Conservation (phyloP, 768 basidiomycete species). For the Pilatotrama ljubarskyi region DNA sequence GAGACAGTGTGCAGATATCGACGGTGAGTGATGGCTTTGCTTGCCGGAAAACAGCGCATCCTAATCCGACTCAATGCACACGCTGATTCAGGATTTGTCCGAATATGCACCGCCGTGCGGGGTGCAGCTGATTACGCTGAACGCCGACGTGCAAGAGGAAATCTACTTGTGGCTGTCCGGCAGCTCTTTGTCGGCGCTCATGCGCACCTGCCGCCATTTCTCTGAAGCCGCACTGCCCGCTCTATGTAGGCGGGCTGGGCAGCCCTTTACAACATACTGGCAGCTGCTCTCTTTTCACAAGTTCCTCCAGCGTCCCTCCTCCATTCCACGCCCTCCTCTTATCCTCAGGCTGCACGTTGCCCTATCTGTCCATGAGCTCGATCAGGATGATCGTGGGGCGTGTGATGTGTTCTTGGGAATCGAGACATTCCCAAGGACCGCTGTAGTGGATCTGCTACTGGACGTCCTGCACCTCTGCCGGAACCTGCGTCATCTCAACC, state of each 20-base stretch:
- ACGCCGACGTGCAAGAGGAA: background rate
- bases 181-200: background rate
- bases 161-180: background rate
- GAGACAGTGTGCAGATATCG: no score
- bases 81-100: no score
- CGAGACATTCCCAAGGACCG: background rate
- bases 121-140: constrained; percentile 12
- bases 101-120: no score
- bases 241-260: background rate
- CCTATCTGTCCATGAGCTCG: no score
- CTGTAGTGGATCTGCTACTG: background rate
- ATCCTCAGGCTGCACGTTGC: no score
- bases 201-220: background rate
- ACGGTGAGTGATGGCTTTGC: no score
- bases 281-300: background rate
- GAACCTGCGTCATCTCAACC: background rate
- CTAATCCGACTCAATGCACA: no score
- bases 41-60: no score
- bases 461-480: background rate
- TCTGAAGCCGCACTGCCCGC: background rate
- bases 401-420: background rate
- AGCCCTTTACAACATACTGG: background rate
- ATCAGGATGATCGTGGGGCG: no score
- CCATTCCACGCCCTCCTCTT: background rate
- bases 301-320: background rate